Evolutionary conservation across 2,329 filamentous ascomycete species (phyloP).

Genomic region (Ophiostoma quercus): DNA sequence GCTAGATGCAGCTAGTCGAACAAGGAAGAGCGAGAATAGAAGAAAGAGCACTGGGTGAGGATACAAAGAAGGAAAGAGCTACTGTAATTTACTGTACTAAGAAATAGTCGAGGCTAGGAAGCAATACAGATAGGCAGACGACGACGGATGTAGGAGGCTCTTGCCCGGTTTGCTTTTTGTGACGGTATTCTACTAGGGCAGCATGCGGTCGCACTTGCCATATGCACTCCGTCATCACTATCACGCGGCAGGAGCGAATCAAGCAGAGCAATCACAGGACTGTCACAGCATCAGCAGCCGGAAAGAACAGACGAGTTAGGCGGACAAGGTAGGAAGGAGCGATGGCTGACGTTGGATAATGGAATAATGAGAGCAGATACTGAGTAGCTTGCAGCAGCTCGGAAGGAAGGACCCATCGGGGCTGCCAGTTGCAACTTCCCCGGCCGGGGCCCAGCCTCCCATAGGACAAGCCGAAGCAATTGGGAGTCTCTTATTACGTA

Average conservation of each 20-base stretch:
- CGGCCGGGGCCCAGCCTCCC: background rate
- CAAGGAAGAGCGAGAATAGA: background rate
- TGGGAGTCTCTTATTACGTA: too few species aligned
- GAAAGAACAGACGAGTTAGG: background rate
- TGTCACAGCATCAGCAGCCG: background rate
- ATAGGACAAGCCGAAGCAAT: too few species aligned
- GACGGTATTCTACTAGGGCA: background rate
- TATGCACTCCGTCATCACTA: background rate
- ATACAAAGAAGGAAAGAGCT: conserved; percentile 7
- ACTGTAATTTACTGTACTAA: background rate
- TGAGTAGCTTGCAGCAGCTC: background rate
- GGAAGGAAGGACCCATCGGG: background rate
- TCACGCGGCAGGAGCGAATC: background rate
- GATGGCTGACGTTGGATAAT: background rate
- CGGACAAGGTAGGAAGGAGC: background rate
- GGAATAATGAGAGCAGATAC: too few species aligned
- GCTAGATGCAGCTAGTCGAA: conserved; percentile 3
- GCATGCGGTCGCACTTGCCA: background rate
- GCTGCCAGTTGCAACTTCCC: background rate
- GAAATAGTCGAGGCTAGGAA: background rate
- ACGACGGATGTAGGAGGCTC: background rate
- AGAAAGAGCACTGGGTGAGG: background rate
- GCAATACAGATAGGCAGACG: background rate
- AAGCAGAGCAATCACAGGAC: background rate
- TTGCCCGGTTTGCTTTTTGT: background rate